Conservation (phyloP, 2,329 filamentous ascomycete genomes). For the Penicillium hordei region DNA sequence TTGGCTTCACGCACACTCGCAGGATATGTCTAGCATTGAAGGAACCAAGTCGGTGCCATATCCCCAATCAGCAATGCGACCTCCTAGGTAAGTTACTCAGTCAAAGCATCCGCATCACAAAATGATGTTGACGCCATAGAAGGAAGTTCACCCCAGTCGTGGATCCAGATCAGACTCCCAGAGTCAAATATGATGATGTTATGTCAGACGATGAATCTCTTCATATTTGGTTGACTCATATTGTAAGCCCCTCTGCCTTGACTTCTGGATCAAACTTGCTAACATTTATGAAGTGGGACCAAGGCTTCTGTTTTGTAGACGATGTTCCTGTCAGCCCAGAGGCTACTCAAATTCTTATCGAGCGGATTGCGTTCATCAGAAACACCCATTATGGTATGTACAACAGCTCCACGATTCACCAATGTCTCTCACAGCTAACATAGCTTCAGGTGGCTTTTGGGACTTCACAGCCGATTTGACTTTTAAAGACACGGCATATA, state of each 20-base stretch:
- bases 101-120: neutral
- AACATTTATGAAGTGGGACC: constrained; percentile 53
- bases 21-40: constrained; percentile 28
- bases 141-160: constrained; percentile 16
- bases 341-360: constrained; percentile 71
- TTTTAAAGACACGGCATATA: constrained; percentile 89
- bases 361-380: constrained; percentile 81
- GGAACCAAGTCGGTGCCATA: neutral
- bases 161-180: constrained; percentile 50
- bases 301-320: constrained; percentile 77
- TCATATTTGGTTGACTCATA: constrained; percentile 61
- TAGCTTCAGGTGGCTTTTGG: constrained; percentile 61
- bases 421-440: neutral
- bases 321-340: constrained; percentile 67
- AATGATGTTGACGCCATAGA: neutral
- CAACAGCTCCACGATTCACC: neutral
- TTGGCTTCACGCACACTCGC: constrained; percentile 56
- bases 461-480: constrained; percentile 89
- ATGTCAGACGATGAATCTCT: constrained; percentile 60
- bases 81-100: neutral
- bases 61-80: neutral
- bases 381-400: constrained; percentile 80
- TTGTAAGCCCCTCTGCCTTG: constrained; percentile 42
- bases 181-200: constrained; percentile 60
- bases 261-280: constrained; percentile 3